Evolutionary conservation across 352 stramenopile genomes (phyloP).

Genomic region (Phytopythium montanum): DNA sequence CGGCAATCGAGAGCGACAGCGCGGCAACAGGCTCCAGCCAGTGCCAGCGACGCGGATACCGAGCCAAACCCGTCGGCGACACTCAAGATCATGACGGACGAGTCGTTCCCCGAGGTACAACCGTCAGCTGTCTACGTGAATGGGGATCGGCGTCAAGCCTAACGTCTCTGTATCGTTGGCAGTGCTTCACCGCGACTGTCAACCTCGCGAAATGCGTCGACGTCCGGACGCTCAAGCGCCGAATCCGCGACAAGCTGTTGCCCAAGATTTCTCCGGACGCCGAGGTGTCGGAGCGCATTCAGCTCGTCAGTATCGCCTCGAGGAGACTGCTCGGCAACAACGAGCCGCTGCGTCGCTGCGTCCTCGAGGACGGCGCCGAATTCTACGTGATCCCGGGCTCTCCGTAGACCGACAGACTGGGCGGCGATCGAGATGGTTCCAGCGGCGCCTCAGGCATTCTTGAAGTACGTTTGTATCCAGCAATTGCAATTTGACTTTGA

Average conservation of each 20-base stretch:
- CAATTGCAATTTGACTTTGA: background rate
- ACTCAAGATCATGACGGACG: constrained; percentile 25
- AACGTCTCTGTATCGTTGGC: background rate
- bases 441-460: background rate
- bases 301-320: constrained; percentile 19
- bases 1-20: background rate
- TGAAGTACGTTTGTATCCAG: background rate
- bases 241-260: constrained; percentile 12
- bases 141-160: background rate
- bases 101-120: constrained; percentile 29
- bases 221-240: constrained; percentile 15
- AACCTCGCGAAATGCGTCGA: constrained; percentile 16
- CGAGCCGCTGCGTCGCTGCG: constrained; percentile 15
- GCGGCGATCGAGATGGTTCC: background rate
- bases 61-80: constrained; percentile 3
- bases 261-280: constrained; percentile 1
- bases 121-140: background rate
- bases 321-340: constrained; percentile 14
- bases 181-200: constrained; percentile 18
- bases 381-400: constrained; percentile 24
- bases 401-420: background rate
- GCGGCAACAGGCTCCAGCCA: no score
- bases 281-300: background rate
- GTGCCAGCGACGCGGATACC: background rate
- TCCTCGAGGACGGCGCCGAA: constrained; percentile 18